Conservation (phyloP, 306 rosid species). For the Styphnolobium japonicum region DNA sequence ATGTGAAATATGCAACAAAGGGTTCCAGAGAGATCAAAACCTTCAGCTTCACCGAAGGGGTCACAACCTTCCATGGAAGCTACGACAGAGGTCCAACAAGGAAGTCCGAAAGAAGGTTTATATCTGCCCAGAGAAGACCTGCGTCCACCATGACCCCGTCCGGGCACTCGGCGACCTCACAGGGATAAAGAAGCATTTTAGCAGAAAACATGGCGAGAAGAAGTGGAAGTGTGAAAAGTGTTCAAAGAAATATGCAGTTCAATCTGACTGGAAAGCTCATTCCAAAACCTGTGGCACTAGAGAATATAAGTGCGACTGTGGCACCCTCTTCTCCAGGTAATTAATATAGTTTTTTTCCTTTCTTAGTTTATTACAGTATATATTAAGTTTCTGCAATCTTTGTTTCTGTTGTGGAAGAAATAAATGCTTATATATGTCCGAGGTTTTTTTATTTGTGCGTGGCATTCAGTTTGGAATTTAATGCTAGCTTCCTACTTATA, state of each 20-base stretch:
- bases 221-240: slow-evolving; percentile 98
- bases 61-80: slow-evolving; percentile 95
- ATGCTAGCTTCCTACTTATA: slow-evolving; percentile 31
- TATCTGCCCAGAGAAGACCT: slow-evolving; percentile 83
- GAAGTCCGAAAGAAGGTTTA: slow-evolving; percentile 84
- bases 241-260: slow-evolving; percentile 93
- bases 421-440: slow-evolving; percentile 36
- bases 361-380: neutral
- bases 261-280: slow-evolving; percentile 98
- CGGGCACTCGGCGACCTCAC: slow-evolving; percentile 96
- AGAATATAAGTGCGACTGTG: slow-evolving; percentile 94
- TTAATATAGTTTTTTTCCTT: neutral
- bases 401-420: neutral
- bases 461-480: slow-evolving; percentile 32
- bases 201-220: slow-evolving; percentile 94
- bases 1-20: slow-evolving; percentile 96
- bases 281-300: slow-evolving; percentile 92
- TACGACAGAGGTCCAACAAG: slow-evolving; percentile 64
- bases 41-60: slow-evolving; percentile 92
- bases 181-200: slow-evolving; percentile 90
- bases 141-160: slow-evolving; percentile 83
- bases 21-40: slow-evolving; percentile 96
- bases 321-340: slow-evolving; percentile 91
- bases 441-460: slow-evolving; percentile 27
- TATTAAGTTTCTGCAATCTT: neutral